Percentiles rank a stretch among this genome's conserved stretches.
phyloP scores from a whole-genome alignment of 2,329 filamentous ascomycete genomes.

The Chaetomium sp. region DNA sequence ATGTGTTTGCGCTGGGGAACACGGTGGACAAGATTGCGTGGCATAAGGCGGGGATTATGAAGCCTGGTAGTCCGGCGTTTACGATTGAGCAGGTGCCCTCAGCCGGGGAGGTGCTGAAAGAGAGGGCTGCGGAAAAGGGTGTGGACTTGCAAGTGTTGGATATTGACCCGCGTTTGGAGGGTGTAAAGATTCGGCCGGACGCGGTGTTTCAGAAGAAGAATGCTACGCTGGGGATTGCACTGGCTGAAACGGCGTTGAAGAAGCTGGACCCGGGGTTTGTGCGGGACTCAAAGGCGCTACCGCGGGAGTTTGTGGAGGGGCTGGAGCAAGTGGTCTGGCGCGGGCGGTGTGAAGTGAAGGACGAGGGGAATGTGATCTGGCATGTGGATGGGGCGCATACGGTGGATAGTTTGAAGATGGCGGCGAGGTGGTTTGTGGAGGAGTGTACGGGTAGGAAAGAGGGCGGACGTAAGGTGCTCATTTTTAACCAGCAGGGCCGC shows the following conservation, averaged over 20 bases:
- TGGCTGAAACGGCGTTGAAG: conserved; percentile 44
- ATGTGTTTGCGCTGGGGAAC: conserved; percentile 55
- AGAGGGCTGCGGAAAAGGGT: conserved; percentile 47
- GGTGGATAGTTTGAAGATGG: conserved; percentile 76
- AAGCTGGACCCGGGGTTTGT: conserved; percentile 33
- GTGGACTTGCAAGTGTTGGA: conserved; percentile 42
- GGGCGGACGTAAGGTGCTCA: conserved; percentile 47
- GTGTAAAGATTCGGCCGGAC: conserved; percentile 44
- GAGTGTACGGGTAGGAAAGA: conserved; percentile 36
- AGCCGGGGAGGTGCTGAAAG: conserved; percentile 48
- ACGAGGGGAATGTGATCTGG: conserved; percentile 60
- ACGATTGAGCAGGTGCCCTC: conserved; percentile 46
- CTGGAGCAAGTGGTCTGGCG: conserved; percentile 70
- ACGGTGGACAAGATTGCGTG: conserved; percentile 62
- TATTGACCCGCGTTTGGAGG: conserved; percentile 39
- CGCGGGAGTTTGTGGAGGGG: conserved; percentile 61
- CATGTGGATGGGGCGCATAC: conserved; percentile 93
- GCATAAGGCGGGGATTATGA: conserved; percentile 70
- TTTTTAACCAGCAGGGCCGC: conserved; percentile 81
- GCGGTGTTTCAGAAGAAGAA: conserved; percentile 56
- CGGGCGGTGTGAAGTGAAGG: conserved; percentile 65
- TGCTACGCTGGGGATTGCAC: conserved; percentile 40
- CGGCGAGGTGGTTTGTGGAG: conserved; percentile 71
- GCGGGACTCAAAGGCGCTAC: conserved; percentile 34
- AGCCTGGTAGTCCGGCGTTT: conserved; percentile 51